Evolutionary conservation across 2,329 filamentous ascomycete genomes (phyloP), one percentile per base, ranked within the genome.

Genomic region (Myrmaecium sp.): DNA sequence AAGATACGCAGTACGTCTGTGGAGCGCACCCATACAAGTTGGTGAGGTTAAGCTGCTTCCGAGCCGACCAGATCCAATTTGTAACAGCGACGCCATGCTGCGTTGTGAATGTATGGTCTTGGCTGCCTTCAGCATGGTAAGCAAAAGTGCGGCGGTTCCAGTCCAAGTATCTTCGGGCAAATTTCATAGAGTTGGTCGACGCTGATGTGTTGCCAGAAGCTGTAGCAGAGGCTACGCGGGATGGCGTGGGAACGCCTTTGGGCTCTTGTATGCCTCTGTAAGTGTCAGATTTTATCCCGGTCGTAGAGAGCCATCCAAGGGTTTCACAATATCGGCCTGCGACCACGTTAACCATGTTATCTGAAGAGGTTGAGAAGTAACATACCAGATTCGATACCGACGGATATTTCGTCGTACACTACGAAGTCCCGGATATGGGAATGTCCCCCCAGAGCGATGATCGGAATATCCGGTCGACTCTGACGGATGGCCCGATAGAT

Each of bases 121-220:
- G 58, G 23, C 58, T 61, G 21, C 56, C 58, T n/a, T 53, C 46
- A 3, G 69, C 61, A 41, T 77, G 72, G 40, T 69, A 74, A 31
- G 64, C 58, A 37, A 77, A 75, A 0, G 69, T 72, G n/a, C 60
- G 52, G 4, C 69, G 61, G 44, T 76, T 77, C 64, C 69, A 77
- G 48, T 78, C 73, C 6, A 78, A 56, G 39, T 75, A 77, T 14
- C 71, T 60, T 5, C 72, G 63, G 3, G 64, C 62, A 39, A 66
- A 73, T 51, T 30, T n/a, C 47, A 47, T 2, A 40, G 35, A 7
- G 38, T 42, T 6, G n/a, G 37, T 44, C n/a, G 47, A 49, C 1
- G 33, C 40, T 1, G 45, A 41, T 5, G 58, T 46, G 2, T 46
- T 52, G 6, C 49, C 35, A 25, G 30, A 35, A 13, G 33, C 33